Conservation (phyloP, 2,329 filamentous ascomycete genomes). For the Tolypocladium album region DNA sequence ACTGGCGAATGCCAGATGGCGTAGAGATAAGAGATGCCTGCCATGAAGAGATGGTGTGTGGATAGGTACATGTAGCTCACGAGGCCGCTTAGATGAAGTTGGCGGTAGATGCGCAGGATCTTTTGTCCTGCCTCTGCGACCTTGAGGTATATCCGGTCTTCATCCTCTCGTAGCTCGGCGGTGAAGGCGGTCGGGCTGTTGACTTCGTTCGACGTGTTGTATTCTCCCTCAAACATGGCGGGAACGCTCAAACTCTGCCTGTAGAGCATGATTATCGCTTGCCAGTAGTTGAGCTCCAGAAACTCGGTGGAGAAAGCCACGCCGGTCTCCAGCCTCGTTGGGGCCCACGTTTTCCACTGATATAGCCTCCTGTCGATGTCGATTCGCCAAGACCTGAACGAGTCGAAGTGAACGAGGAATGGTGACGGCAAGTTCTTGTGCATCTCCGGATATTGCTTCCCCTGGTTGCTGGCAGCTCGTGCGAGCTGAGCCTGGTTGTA, state of each 20-base stretch:
- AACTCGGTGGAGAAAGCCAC: conserved; percentile 87
- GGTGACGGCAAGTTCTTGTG: conserved; percentile 72
- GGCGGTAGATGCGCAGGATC: conserved; percentile 80
- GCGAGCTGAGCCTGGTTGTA: conserved; percentile 81
- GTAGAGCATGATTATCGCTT: conserved; percentile 92
- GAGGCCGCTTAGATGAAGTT: conserved; percentile 75
- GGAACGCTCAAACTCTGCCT: conserved; percentile 83
- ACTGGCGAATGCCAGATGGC: conserved; percentile 93
- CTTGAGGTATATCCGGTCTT: conserved; percentile 86
- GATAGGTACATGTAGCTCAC: conserved; percentile 96
- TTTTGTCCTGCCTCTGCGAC: conserved; percentile 92
- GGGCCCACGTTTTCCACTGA: conserved; percentile 79
- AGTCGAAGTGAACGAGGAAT: conserved; percentile 73
- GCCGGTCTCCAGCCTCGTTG: conserved; percentile 66
- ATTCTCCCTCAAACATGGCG: conserved; percentile 71
- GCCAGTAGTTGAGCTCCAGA: conserved; percentile 93
- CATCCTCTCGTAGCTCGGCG: conserved; percentile 63
- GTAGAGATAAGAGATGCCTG: conserved; percentile 90
- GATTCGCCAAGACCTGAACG: conserved; percentile 77
- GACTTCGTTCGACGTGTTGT: conserved; percentile 53
- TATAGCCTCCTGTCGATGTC: conserved; percentile 76
- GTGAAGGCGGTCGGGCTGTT: conserved; percentile 52
- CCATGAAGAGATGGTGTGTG: conserved; percentile 95
- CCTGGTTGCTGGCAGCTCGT: conserved; percentile 52
- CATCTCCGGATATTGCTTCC: conserved; percentile 60